Percentiles rank a stretch among this genome's conserved stretches.
These are phyloP conservation scores for Candida boleticola DNA, from an alignment of 805 yeast genomes.

Conservation along the genomic window DNA sequence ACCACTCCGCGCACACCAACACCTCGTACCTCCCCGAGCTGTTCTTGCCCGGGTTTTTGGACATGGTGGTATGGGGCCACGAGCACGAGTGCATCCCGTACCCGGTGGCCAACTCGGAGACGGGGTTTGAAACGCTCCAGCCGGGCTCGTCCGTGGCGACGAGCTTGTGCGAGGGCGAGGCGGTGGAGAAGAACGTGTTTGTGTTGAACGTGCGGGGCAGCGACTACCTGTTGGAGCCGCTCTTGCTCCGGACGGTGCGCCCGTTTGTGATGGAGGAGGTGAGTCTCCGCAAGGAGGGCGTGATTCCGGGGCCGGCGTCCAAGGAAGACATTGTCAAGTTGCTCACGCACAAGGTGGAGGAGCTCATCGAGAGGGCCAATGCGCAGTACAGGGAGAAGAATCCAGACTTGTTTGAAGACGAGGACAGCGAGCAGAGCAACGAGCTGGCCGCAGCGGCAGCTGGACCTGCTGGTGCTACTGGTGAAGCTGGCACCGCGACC, in stretches of 20 bases:
- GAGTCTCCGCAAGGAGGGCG: slow-evolving; percentile 47
- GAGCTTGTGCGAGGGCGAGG: slow-evolving; percentile 81
- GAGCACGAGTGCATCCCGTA: slow-evolving; percentile 91
- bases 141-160: slow-evolving; percentile 96
- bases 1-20: slow-evolving; percentile 76
- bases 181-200: slow-evolving; percentile 70
- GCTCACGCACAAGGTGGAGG: slow-evolving; percentile 63
- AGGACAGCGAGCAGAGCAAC: slow-evolving; percentile 2
- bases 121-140: slow-evolving; percentile 76
- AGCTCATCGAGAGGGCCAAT: slow-evolving; percentile 59
- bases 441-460: no score
- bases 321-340: slow-evolving; percentile 59
- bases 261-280: slow-evolving; percentile 79
- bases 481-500: slow-evolving; percentile 13
- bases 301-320: slow-evolving; percentile 61
- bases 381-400: slow-evolving; percentile 42
- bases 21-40: slow-evolving; percentile 83
- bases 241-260: slow-evolving; percentile 68
- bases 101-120: slow-evolving; percentile 55
- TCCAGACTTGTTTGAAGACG: slow-evolving; percentile 26
- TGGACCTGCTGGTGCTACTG: no score
- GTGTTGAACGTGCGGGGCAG: slow-evolving; percentile 62
- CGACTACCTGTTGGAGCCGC: slow-evolving; percentile 55
- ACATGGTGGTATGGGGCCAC: slow-evolving; percentile 94
- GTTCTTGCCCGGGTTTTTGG: slow-evolving; percentile 77